Conservation (phyloP, 2,329 filamentous ascomycete species). For the Tolypocladium inflatum region DNA sequence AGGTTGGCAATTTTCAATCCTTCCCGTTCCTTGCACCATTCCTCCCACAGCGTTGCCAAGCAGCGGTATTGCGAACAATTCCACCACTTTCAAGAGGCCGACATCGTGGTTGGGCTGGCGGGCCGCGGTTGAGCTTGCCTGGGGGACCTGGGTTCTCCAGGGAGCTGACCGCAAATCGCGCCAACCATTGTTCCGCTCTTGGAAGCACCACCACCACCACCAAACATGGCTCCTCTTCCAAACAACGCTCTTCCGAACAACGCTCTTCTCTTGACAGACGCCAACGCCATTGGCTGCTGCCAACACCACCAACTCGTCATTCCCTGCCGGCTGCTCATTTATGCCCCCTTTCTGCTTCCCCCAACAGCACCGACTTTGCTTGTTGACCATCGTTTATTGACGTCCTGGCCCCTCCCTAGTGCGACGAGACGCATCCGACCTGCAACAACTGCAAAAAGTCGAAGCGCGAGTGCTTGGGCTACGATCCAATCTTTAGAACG, state of each 20-base stretch:
- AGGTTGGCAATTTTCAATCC: constrained; percentile 35
- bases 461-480: constrained; percentile 77
- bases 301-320: not conserved
- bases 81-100: not conserved
- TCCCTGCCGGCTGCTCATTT: not conserved
- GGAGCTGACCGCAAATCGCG: not conserved
- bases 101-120: not conserved
- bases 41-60: not conserved
- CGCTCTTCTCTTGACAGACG: not conserved
- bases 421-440: constrained; percentile 87
- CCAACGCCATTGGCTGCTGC: not conserved
- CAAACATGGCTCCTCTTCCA: not conserved
- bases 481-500: constrained; percentile 79
- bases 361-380: constrained; percentile 1
- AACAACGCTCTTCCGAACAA: not conserved
- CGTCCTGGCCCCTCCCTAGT: constrained; percentile 44
- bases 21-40: not conserved
- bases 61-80: not conserved
- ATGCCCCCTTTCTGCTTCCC: not conserved
- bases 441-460: constrained; percentile 88
- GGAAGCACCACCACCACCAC: not conserved
- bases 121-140: not conserved
- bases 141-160: not conserved
- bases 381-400: constrained; percentile 12
- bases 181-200: constrained; percentile 1